Evolutionary conservation across 768 basidiomycete genomes (phyloP).

Genomic region (Amanita exitialis): DNA sequence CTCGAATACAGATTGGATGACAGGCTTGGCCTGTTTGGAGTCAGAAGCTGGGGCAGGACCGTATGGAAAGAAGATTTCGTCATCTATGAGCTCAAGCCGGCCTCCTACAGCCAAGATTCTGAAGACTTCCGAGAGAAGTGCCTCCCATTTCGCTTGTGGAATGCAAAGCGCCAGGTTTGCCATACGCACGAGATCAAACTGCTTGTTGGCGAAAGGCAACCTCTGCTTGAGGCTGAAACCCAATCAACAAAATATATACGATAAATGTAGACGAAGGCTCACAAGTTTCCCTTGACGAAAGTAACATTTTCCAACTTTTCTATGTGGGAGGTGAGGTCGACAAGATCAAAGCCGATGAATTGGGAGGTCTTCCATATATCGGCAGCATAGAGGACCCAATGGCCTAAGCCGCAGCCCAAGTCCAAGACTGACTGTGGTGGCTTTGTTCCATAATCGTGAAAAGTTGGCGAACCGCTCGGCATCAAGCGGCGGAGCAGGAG

Average conservation of each 20-base stretch:
- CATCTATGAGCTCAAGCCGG: constrained; percentile 66
- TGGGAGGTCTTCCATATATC: constrained; percentile 47
- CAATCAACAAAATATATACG: not conserved
- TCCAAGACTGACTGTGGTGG: constrained; percentile 54
- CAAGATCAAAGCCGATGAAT: constrained; percentile 59
- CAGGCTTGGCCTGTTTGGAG: constrained; percentile 9
- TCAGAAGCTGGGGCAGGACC: constrained; percentile 14
- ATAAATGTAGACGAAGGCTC: constrained; percentile 17
- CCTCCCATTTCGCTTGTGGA: constrained; percentile 49
- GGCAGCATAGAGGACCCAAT: constrained; percentile 60
- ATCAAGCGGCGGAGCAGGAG: constrained; percentile 46
- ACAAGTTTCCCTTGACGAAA: constrained; percentile 64
- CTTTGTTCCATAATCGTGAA: constrained; percentile 39
- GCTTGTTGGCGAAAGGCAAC: constrained; percentile 51
- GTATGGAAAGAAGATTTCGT: constrained; percentile 58
- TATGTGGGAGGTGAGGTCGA: constrained; percentile 32
- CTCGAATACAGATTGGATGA: constrained; percentile 4
- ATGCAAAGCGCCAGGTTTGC: constrained; percentile 56
- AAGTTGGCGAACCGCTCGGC: constrained; percentile 44
- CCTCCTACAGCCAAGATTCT: constrained; percentile 56
- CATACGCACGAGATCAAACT: constrained; percentile 69
- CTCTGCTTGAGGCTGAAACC: constrained; percentile 37
- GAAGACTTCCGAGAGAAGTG: constrained; percentile 45
- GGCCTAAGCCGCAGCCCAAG: constrained; percentile 65
- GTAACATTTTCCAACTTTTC: constrained; percentile 32